A percentile compares a stretch with the other conserved stretches of the same genome.
phyloP scores from a whole-genome alignment of 139 green algal species.

The Zygnema cylindricum region DNA sequence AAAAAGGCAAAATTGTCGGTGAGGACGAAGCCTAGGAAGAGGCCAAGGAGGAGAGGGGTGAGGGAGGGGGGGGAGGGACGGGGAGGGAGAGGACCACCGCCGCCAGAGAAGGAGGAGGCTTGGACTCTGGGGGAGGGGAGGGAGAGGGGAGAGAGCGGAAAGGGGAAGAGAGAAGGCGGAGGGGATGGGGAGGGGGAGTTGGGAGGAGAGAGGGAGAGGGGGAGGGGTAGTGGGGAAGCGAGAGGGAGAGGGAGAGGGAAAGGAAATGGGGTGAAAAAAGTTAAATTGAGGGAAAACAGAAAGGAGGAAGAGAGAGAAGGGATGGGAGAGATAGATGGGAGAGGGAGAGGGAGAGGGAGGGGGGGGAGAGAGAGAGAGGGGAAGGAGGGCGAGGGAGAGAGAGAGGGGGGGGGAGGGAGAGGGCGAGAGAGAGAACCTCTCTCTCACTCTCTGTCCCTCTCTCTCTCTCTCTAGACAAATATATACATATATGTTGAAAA shows the following conservation, averaged over 20 bases:
- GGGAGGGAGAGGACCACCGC: too few species aligned
- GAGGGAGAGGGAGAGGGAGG: conserved; percentile 2
- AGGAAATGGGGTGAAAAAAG: too few species aligned
- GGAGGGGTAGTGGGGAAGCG: not conserved
- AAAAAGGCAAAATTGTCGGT: not conserved
- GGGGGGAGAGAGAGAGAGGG: conserved; percentile 14
- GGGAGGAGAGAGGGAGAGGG: not conserved
- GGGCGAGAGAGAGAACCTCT: not conserved
- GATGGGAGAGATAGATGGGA: not conserved
- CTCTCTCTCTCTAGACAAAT: too few species aligned
- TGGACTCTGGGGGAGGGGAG: not conserved
- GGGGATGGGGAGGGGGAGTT: not conserved
- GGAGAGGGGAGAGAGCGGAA: not conserved
- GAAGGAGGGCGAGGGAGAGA: conserved; percentile 1
- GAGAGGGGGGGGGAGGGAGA: not conserved
- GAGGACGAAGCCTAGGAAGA: not conserved
- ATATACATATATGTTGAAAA: too few species aligned
- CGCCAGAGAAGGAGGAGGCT: not conserved
- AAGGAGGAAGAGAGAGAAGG: not conserved
- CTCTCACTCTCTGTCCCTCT: too few species aligned
- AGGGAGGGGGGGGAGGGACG: not conserved
- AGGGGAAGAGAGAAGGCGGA: not conserved
- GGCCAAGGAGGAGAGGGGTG: not conserved
- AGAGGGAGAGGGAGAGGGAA: not conserved
- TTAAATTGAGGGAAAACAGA: not conserved